Evolutionary conservation across 2,329 filamentous ascomycete genomes (phyloP).

Genomic region (Endothia cerciana): DNA sequence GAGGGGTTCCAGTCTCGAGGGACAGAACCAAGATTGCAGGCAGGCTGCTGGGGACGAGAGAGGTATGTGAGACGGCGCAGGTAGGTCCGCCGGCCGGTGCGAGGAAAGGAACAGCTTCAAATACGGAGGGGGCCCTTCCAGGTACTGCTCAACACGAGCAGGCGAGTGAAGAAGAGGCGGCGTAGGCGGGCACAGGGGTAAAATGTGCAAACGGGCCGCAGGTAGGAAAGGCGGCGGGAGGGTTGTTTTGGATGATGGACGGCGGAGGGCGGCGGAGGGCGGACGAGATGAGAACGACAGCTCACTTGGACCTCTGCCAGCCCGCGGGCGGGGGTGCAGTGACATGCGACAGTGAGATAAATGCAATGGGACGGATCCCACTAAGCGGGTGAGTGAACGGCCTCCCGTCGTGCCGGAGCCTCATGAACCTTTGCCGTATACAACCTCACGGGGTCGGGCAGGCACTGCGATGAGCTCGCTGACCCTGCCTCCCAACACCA

Average conservation of each 20-base stretch:
- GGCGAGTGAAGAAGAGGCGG: neutral
- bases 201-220: neutral
- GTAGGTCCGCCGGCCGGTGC: neutral
- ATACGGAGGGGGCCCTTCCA: no score
- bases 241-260: neutral
- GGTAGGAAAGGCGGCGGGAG: neutral
- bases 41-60: neutral
- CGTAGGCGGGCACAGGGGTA: neutral
- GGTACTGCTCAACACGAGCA: neutral
- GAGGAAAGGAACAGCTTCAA: neutral
- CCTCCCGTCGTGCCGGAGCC: slow-evolving; percentile 4
- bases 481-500: neutral
- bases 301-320: neutral
- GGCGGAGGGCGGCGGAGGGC: no score
- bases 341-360: neutral
- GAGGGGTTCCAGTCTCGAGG: neutral
- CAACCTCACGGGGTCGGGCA: neutral
- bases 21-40: neutral
- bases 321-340: neutral
- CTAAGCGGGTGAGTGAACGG: neutral
- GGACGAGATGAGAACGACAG: slow-evolving; percentile 3
- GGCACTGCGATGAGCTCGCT: neutral
- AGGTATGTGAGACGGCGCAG: neutral
- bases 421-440: neutral
- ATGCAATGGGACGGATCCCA: neutral